phyloP scores from a whole-genome alignment of 257 asterid species.

The Marsdenia floribunda region DNA sequence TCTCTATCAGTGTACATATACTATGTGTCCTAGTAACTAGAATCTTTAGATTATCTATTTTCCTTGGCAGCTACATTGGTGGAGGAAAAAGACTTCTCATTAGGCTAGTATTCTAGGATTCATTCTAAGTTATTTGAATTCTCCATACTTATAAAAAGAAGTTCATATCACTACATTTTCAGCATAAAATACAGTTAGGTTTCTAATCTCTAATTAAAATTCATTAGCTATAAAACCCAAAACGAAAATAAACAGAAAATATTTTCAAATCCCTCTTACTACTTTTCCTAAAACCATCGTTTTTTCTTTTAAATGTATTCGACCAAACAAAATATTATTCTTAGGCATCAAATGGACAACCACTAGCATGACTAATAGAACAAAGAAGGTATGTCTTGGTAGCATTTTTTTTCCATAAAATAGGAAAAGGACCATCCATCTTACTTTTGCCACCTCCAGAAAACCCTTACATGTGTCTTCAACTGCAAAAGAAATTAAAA shows the following conservation, averaged over 20 bases:
- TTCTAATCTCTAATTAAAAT: too few species aligned
- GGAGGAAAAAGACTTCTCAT: not conserved
- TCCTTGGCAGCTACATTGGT: not conserved
- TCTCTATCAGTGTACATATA: not conserved
- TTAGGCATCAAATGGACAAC: not conserved
- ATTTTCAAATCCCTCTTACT: constrained; percentile 13
- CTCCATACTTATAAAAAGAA: not conserved
- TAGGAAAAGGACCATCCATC: not conserved
- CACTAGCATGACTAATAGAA: not conserved
- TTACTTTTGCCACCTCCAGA: constrained; percentile 93
- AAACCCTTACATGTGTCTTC: constrained; percentile 99
- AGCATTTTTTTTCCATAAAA: not conserved
- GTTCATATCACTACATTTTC: not conserved
- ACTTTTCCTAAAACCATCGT: constrained; percentile 41
- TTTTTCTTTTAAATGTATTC: not conserved
- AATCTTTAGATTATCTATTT: not conserved
- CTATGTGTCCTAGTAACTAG: not conserved
- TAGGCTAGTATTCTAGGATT: not conserved
- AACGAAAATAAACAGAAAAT: not conserved
- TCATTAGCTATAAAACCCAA: not conserved
- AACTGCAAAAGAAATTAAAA: constrained; percentile 43
- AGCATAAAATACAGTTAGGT: not conserved
- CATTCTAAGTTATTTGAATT: not conserved
- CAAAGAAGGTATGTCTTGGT: not conserved
- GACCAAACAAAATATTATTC: not conserved